Evolutionary conservation across 129 eudicot species (phyloP), one percentile per base, ranked within the genome.

Genomic region (Heracleum sosnowskyi): DNA sequence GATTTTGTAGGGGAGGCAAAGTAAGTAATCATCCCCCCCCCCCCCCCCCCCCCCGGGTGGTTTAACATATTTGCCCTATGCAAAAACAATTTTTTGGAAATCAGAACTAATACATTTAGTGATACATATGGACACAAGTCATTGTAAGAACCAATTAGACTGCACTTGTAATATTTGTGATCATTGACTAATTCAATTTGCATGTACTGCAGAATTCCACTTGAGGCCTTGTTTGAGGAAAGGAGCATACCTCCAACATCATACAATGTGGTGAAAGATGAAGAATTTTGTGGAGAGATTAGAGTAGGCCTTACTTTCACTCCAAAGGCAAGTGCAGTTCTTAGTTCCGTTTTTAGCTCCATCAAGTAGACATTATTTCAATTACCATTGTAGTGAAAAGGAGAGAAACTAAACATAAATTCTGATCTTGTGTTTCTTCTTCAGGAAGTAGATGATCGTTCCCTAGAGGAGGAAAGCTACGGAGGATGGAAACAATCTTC

Each of bases 401-500:
- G 28, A 53, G 28, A 53, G 11, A 55, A 55, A 55, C 29, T 55
- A 24, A 24, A 0, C 13, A 55, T 24, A 15, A 46, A 1, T 40
- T 35, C 44, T 77, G 29, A 41, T 64, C 73, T 24, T 62, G 29
- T 57, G 24, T n/a, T 26, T 42, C 28, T 42, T 34, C 42, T 28
- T 42, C 81, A 86, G 90, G 88, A 85, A 70, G 74, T 57, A 49
- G 35, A 53, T 66, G 90, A 87, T 24, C 74, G 74, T 63, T 86
- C 63, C 35, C 74, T 76, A 0, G 81, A 91, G 45, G 90, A 85
- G 70, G 87, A 85, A 49, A 83, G 53, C 83, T 75, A 29, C 22
- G 97, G 97, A 74, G 93, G 93, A 69, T 91, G 97, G 97, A 89
- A 87, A 84, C 86, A 91, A 57, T 89, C 91, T 39, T 85, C 93